Percentiles rank a stretch among this genome's conserved stretches.
These are phyloP conservation scores for Coniferiporia sulphurascens DNA, from an alignment of 1,284 basidiomycete genomes.

Conservation along the genomic window DNA sequence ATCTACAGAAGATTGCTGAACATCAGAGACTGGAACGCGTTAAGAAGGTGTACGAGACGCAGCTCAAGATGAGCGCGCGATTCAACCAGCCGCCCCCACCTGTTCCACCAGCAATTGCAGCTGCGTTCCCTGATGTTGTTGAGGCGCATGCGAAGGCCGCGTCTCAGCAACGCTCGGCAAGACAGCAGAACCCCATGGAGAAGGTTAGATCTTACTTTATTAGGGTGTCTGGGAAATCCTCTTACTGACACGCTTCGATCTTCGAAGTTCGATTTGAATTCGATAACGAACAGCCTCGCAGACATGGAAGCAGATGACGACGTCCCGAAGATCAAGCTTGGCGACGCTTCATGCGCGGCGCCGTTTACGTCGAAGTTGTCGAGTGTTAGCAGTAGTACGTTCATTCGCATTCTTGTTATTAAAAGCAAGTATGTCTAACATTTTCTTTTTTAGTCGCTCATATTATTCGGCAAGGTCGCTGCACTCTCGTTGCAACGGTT, in stretches of 20 bases:
- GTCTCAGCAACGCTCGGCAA: constrained; percentile 55
- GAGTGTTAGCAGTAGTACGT: constrained; percentile 87
- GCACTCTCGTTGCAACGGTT: constrained; percentile 93
- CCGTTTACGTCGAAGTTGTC: constrained; percentile 95
- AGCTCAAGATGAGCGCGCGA: constrained; percentile 80
- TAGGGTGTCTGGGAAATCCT: background rate
- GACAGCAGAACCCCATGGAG: constrained; percentile 84
- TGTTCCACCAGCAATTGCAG: constrained; percentile 79
- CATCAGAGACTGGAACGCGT: constrained; percentile 83
- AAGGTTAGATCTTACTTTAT: constrained; percentile 48
- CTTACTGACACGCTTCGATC: background rate
- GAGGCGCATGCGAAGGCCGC: constrained; percentile 80
- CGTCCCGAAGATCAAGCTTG: constrained; percentile 93
- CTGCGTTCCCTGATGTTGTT: constrained; percentile 85
- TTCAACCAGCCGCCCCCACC: constrained; percentile 92
- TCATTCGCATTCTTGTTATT: constrained; percentile 6
- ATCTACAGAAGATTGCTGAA: constrained; percentile 89
- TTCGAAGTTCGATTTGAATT: constrained; percentile 75
- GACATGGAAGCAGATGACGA: constrained; percentile 92
- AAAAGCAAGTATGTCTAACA: background rate
- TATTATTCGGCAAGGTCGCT: constrained; percentile 94
- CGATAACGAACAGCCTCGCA: constrained; percentile 86
- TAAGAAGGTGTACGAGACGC: constrained; percentile 95
- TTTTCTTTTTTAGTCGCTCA: constrained; percentile 63
- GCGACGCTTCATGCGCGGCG: constrained; percentile 93